phyloP scores from a whole-genome alignment of 331 rosid species.

The Acacia pycnantha region DNA sequence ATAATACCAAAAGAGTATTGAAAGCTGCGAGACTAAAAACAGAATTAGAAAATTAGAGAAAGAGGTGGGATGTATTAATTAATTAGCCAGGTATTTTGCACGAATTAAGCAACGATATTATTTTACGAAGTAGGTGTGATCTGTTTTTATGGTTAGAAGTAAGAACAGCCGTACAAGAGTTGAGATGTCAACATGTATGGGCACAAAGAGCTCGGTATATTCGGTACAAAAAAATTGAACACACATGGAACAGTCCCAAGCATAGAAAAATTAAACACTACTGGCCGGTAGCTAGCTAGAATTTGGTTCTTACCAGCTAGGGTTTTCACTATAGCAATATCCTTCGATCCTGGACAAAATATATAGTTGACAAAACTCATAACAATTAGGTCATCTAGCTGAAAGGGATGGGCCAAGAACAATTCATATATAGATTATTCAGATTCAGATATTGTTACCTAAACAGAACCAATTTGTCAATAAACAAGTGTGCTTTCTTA shows the following conservation, averaged over 20 bases:
- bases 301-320: background rate
- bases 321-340: background rate
- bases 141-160: constrained; percentile 1
- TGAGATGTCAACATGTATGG: constrained; percentile 40
- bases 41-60: background rate
- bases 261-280: background rate
- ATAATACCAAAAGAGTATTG: background rate
- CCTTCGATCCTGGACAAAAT: background rate
- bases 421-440: background rate
- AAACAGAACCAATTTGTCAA: background rate
- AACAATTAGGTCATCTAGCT: background rate
- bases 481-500: background rate
- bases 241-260: background rate
- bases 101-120: background rate
- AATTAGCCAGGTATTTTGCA: constrained; percentile 6
- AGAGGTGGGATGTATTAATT: background rate
- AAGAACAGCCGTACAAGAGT: constrained; percentile 14
- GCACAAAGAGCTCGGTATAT: background rate
- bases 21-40: background rate
- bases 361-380: background rate
- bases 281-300: background rate
- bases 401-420: background rate
- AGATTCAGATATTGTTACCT: background rate
- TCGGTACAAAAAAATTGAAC: background rate
- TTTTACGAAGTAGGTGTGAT: constrained; percentile 4